Evolutionary conservation across 140 eudicot genomes (phyloP).

Genomic region (Bidens hawaiensis): DNA sequence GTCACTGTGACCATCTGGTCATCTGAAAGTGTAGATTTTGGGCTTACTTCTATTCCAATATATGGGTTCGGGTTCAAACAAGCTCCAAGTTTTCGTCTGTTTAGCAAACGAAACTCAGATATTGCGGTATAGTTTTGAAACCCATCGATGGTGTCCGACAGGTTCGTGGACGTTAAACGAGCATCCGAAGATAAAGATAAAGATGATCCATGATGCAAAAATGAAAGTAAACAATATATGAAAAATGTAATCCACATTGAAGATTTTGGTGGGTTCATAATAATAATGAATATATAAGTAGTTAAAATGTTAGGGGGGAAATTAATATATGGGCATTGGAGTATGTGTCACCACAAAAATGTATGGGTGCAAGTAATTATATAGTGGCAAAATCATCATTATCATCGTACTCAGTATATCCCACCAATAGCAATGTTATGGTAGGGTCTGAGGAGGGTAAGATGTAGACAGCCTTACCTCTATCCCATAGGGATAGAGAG

Average conservation of each 20-base stretch:
- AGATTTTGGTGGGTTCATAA: conserved; percentile 8
- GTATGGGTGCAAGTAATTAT: conserved; percentile 15
- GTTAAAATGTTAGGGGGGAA: not conserved
- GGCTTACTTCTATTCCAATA: conserved; percentile 29
- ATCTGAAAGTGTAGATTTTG: conserved; percentile 42
- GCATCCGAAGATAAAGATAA: conserved; percentile 13
- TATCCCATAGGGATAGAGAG: too few relatives aligned
- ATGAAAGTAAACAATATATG: conserved; percentile 7
- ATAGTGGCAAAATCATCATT: too few relatives aligned
- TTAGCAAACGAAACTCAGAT: conserved; percentile 64
- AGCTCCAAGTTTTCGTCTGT: conserved; percentile 37
- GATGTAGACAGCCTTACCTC: too few relatives aligned
- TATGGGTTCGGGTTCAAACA: conserved; percentile 62
- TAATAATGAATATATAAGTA: too few relatives aligned
- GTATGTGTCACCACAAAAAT: too few relatives aligned
- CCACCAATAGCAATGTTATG: too few relatives aligned
- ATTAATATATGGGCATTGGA: conserved; percentile 33
- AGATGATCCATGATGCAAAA: conserved; percentile 25
- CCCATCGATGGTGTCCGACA: conserved; percentile 20
- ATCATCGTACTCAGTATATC: too few relatives aligned
- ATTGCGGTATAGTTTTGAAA: conserved; percentile 56
- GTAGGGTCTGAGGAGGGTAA: too few relatives aligned
- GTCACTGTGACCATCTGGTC: conserved; percentile 60
- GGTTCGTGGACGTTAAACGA: conserved; percentile 1
- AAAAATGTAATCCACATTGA: conserved; percentile 19